Base-by-base conservation (phyloP, 2,329 filamentous ascomycete species). In the Fusarium clavum region DNA sequence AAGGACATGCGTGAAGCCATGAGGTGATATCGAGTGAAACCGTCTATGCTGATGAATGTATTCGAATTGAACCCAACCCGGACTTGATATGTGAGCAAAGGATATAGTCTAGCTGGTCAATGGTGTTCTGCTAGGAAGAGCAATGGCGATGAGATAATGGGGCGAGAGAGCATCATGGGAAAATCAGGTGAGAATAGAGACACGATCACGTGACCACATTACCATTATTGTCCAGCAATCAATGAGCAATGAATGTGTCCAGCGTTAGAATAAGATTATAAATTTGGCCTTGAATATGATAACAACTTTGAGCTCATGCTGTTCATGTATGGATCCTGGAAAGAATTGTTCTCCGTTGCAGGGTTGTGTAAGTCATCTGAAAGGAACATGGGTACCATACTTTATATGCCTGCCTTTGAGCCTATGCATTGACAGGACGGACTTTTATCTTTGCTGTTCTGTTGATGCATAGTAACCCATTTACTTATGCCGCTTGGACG, bases 1-100 rank as follows among this genome's bases (percentile, higher is more conserved):
- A 76, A 57, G 61, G 77, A 69, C 69, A 78, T 75, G 65, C 73
- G 78, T 65, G 76, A 71, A 66, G 79, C 76, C 79, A 81, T 80
- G 62, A 67, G 54, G 45, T 12, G 8, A 16, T 27, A 8, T 22
- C 41, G 22, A 44, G 22, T 44, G 13, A 16, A 20, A 14, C n/a
- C 34, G 34, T 20, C 1, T 46, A 25, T 29, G 14, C 25, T 14
- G 20, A 10, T 20, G n/a, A 14, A 18, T 20, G 18, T 10, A 32
- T 3, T 6, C 13, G 22, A 30, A 8, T 14, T 16, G n/a, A 55
- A 6, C 9, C 9, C 41, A 16, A 20, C 24, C 14, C 8, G 12
- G 16, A 9, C 22, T 18, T 27, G 24, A 11, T 29, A 8, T 10
- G 7, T 27, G 49, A 11, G 14, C 20, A 20, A 24, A 16, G 16